Evolutionary conservation across 768 basidiomycete genomes (phyloP), one percentile per base, ranked within the genome.

Genomic region (Collybiopsis luxurians): DNA sequence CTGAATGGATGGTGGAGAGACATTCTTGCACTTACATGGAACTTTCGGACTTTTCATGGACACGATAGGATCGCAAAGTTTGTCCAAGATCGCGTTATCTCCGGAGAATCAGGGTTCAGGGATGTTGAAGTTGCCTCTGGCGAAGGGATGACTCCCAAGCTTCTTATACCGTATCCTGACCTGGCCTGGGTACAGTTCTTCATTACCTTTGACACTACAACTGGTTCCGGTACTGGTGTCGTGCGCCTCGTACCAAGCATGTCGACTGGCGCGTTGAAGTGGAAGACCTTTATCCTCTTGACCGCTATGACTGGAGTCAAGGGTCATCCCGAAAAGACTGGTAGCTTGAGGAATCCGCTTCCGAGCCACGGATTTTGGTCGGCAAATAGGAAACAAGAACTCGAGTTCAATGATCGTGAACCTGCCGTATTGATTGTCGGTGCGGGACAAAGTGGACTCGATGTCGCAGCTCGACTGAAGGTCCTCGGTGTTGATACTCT

Each of bases 11-110:
- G 79, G 57, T 87, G 85, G 86, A 70, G 84, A 12, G 85, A 87
- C 60, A 71, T 80, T 51, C 75, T 85, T n/a, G 75, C 81, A 0
- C 72, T 87, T 53, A 86, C 85, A 17, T 86, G 83, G 83, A 76
- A 83, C 57, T 79, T 85, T 47, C 79, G 84, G 38, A 81, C 83
- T 7, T 80, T 87, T 62, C 73, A 78, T 59, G 75, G 80, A 12
- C 67, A 61, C 36, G 21, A 63, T 1, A 64, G 67, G 7, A 79
- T 87, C 39, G 64, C 55, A 3, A 63, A 65, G 24, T 79, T 85
- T 64, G 75, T 84, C 36, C n/a, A 59, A 4, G 79, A 79, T 47
- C 77, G 82, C 26, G 71, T 86, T 13, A 34, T 34, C 31, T 34
- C 31, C 31, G 6, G n/a, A n/a, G n/a, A n/a, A n/a, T n/a, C n/a